phyloP scores from a whole-genome alignment of 306 rosid species.

The Adenanthera pavonina region DNA sequence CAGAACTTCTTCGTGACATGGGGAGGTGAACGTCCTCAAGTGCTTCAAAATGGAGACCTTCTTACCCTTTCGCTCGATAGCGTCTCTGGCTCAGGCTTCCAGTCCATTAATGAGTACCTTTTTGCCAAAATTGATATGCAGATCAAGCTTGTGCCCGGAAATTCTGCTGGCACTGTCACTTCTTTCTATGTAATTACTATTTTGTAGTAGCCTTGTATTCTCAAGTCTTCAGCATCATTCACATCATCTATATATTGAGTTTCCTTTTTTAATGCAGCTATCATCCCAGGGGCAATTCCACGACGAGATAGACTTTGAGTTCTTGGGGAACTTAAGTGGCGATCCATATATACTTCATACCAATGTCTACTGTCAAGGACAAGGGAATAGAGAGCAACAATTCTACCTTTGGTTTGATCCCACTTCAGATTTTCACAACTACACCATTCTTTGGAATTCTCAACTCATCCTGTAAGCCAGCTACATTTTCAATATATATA shows the following conservation, averaged over 20 bases:
- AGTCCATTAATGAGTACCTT: constrained; percentile 55
- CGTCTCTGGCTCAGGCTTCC: constrained; percentile 60
- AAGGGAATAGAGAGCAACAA: constrained; percentile 72
- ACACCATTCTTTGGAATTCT: constrained; percentile 68
- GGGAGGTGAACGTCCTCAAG: constrained; percentile 61
- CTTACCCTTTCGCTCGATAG: constrained; percentile 54
- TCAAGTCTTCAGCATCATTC: background rate
- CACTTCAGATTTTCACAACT: constrained; percentile 64
- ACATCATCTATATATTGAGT: background rate
- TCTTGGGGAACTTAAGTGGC: constrained; percentile 73
- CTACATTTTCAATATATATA: background rate
- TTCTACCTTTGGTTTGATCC: constrained; percentile 76
- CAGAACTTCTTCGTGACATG: constrained; percentile 48
- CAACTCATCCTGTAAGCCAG: constrained; percentile 58
- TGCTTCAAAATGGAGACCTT: constrained; percentile 47
- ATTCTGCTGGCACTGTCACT: constrained; percentile 65
- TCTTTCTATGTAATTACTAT: constrained; percentile 52
- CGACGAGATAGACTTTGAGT: constrained; percentile 74
- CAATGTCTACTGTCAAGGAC: constrained; percentile 61
- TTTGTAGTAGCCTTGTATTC: background rate
- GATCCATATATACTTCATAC: constrained; percentile 73
- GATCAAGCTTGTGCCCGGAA: constrained; percentile 68
- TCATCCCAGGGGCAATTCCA: constrained; percentile 59
- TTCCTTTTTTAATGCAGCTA: constrained; percentile 43
- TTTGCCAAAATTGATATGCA: constrained; percentile 71